Percentiles rank a stretch among this genome's conserved stretches.
Conservation (phyloP, 75 land plant species). For the Cupressus sempervirens region DNA sequence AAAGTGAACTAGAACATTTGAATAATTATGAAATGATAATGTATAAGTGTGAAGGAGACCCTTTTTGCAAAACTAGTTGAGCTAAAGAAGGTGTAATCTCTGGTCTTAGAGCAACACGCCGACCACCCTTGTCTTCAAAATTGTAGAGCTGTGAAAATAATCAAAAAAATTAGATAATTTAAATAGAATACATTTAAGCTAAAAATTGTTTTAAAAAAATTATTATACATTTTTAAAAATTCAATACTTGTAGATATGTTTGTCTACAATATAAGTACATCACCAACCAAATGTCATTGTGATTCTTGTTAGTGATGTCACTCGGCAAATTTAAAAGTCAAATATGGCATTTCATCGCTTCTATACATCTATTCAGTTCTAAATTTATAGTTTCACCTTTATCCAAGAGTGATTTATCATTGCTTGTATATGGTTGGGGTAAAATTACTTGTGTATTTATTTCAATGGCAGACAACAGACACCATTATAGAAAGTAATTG, state of each 20-base stretch:
- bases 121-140: slow-evolving; percentile 95
- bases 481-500: neutral
- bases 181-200: neutral
- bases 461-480: neutral
- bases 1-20: too few relatives aligned
- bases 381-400: neutral
- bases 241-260: neutral
- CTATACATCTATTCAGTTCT: neutral
- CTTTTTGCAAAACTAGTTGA: slow-evolving; percentile 89
- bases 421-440: neutral
- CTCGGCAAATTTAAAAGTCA: neutral
- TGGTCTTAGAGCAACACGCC: slow-evolving; percentile 94
- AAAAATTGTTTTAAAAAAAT: neutral
- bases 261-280: neutral
- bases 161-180: neutral
- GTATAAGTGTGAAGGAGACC: slow-evolving; percentile 33
- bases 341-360: neutral
- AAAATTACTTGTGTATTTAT: neutral
- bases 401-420: neutral
- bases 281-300: neutral
- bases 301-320: neutral
- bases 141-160: slow-evolving; percentile 64
- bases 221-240: neutral
- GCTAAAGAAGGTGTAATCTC: slow-evolving; percentile 98
- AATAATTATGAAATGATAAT: too few relatives aligned